Evolutionary conservation across 352 stramenopile genomes (phyloP).

Genomic region (Aphanomyces invadans): DNA sequence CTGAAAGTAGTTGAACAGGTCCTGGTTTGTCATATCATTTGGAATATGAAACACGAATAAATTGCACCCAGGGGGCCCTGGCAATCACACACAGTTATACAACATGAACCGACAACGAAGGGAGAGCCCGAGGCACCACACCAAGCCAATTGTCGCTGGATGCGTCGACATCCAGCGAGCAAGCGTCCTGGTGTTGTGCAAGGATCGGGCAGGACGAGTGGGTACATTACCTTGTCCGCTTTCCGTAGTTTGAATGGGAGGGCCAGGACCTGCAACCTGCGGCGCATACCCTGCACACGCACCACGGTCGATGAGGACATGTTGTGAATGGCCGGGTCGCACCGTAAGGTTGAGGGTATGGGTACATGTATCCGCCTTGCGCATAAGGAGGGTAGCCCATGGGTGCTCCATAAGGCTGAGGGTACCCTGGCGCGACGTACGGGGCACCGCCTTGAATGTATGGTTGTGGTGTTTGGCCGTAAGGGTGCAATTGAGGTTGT

Average conservation of each 20-base stretch:
- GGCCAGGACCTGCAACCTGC: slow-evolving; percentile 72
- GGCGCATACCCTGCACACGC: slow-evolving; percentile 55
- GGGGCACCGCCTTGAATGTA: slow-evolving; percentile 26
- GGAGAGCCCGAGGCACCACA: too few relatives aligned
- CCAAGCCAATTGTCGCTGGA: too few relatives aligned
- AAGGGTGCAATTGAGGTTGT: slow-evolving; percentile 8
- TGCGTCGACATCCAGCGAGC: too few relatives aligned
- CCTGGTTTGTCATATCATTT: slow-evolving; percentile 95
- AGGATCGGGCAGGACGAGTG: too few relatives aligned
- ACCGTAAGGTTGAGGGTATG: slow-evolving; percentile 78
- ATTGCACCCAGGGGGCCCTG: slow-evolving; percentile 92
- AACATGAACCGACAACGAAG: slow-evolving; percentile 31
- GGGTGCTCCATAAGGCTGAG: slow-evolving; percentile 66
- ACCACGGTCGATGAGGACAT: background rate
- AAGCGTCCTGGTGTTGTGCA: too few relatives aligned
- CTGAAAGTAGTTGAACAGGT: slow-evolving; percentile 95
- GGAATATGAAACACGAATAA: slow-evolving; percentile 98
- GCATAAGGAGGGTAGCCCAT: slow-evolving; percentile 73
- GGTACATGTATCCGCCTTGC: slow-evolving; percentile 76
- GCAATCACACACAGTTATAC: slow-evolving; percentile 35
- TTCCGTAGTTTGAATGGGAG: slow-evolving; percentile 84
- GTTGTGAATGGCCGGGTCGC: slow-evolving; percentile 15
- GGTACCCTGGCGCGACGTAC: slow-evolving; percentile 51
- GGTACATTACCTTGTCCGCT: slow-evolving; percentile 67
- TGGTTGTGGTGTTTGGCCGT: background rate